A percentile compares a stretch with the other conserved stretches of the same genome.
phyloP scores from a whole-genome alignment of 768 basidiomycete species.

The Tulasnella sp. region DNA sequence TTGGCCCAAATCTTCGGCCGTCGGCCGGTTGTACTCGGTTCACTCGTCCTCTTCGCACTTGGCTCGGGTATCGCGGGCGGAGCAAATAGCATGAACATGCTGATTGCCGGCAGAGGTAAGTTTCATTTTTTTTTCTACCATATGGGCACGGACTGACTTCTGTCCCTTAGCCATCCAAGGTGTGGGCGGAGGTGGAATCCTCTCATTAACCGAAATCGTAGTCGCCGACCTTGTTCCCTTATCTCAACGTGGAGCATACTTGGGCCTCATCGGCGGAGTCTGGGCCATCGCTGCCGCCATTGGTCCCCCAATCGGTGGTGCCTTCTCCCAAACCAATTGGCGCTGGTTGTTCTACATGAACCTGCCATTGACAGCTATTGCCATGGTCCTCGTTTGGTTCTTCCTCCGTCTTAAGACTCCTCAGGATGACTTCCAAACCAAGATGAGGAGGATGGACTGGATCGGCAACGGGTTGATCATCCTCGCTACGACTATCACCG shows the following conservation, averaged over 20 bases:
- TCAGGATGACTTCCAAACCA: not conserved
- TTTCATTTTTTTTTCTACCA: not conserved
- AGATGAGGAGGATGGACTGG: constrained; percentile 6
- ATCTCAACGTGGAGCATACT: constrained; percentile 37
- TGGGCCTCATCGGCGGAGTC: constrained; percentile 28
- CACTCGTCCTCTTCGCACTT: constrained; percentile 32
- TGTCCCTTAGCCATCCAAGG: constrained; percentile 29
- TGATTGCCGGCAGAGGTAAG: constrained; percentile 34
- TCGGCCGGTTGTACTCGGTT: constrained; percentile 29
- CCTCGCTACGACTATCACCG: constrained; percentile 30
- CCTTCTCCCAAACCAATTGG: constrained; percentile 33
- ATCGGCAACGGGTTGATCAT: constrained; percentile 39
- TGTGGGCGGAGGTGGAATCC: constrained; percentile 35
- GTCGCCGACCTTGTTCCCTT: constrained; percentile 43
- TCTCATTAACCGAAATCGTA: constrained; percentile 37
- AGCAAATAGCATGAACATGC: constrained; percentile 35
- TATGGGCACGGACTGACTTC: too few species aligned
- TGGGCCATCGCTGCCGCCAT: constrained; percentile 34
- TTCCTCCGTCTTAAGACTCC: constrained; percentile 20
- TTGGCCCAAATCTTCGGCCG: constrained; percentile 35
- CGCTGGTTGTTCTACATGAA: constrained; percentile 37
- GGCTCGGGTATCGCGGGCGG: constrained; percentile 37
- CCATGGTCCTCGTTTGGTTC: constrained; percentile 15
- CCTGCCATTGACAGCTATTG: constrained; percentile 14
- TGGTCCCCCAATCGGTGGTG: constrained; percentile 34